These are phyloP conservation scores for Diplocarpon mali DNA, from an alignment of 2,329 filamentous ascomycete genomes.

Conservation along the genomic window DNA sequence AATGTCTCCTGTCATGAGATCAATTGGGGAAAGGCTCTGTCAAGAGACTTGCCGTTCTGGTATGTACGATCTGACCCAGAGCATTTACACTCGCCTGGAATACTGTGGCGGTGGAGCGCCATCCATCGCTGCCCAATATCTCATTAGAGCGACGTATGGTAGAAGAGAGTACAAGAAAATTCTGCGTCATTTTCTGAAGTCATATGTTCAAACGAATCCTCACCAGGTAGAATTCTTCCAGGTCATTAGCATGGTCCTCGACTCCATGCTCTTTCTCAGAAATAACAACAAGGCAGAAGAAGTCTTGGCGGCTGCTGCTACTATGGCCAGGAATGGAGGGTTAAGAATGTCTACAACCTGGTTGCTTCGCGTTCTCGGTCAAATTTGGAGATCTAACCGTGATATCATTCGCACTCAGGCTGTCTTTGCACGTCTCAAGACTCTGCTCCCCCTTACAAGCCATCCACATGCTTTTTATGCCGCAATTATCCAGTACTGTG, in stretches of 20 bases:
- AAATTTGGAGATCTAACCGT: slow-evolving; percentile 19
- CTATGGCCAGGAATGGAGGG: slow-evolving; percentile 15
- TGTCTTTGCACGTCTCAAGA: slow-evolving; percentile 20
- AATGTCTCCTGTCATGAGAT: slow-evolving; percentile 6
- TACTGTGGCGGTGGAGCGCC: slow-evolving; percentile 5
- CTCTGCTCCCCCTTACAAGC: slow-evolving; percentile 5
- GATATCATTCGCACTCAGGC: slow-evolving; percentile 18
- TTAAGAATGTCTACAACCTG: slow-evolving; percentile 17
- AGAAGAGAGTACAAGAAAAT: slow-evolving; percentile 14
- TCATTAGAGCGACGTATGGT: slow-evolving; percentile 18
- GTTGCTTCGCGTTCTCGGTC: slow-evolving; percentile 20
- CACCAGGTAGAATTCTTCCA: slow-evolving; percentile 14
- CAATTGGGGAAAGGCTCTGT: slow-evolving; percentile 18
- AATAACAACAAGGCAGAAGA: slow-evolving; percentile 17
- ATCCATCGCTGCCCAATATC: slow-evolving; percentile 4
- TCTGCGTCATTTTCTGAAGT: slow-evolving; percentile 12
- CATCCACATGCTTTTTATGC: slow-evolving; percentile 21
- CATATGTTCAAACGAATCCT: slow-evolving; percentile 14
- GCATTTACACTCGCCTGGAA: slow-evolving; percentile 17
- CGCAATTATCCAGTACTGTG: slow-evolving; percentile 25
- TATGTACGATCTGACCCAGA: slow-evolving; percentile 16
- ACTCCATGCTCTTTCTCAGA: slow-evolving; percentile 15
- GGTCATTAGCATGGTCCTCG: slow-evolving; percentile 13
- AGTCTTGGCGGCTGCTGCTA: slow-evolving; percentile 12
- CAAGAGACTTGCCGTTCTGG: slow-evolving; percentile 10